These are phyloP conservation scores for Streptanthus diversifolius DNA, from an alignment of 345 rosid species.

Conservation along the genomic window DNA sequence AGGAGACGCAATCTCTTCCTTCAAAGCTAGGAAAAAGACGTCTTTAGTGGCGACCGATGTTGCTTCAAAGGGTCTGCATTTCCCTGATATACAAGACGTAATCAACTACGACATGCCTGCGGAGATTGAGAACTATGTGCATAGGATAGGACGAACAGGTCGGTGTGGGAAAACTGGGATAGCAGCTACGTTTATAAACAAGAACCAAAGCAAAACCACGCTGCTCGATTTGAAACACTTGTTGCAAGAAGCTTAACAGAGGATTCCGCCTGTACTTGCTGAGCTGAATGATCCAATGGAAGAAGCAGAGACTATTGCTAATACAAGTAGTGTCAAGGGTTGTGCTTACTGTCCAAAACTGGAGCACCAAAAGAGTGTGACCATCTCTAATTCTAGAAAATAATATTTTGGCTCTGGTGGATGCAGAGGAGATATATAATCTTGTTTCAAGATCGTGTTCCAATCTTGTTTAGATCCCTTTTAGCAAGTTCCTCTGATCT, in stretches of 20 bases:
- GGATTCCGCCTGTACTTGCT: constrained; percentile 88
- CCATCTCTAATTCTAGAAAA: constrained; percentile 43
- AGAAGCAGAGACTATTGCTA: constrained; percentile 61
- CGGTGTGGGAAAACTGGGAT: constrained; percentile 95
- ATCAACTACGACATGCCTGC: constrained; percentile 96
- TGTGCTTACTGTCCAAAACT: constrained; percentile 88
- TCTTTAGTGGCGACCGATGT: constrained; percentile 91
- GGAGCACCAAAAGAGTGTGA: constrained; percentile 80
- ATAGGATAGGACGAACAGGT: constrained; percentile 91
- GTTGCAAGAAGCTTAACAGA: constrained; percentile 80
- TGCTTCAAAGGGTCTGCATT: constrained; percentile 88
- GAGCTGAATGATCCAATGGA: constrained; percentile 82
- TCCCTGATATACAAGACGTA: constrained; percentile 88
- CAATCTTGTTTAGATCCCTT: too few relatives aligned
- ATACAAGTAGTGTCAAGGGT: constrained; percentile 78
- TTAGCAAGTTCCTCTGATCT: too few relatives aligned
- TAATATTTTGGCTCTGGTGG: too few relatives aligned
- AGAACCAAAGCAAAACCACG: constrained; percentile 83
- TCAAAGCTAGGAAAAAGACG: constrained; percentile 84
- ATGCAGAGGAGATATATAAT: too few relatives aligned
- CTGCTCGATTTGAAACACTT: constrained; percentile 84
- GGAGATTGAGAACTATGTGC: constrained; percentile 90
- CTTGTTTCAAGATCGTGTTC: too few relatives aligned
- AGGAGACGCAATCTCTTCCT: constrained; percentile 79
- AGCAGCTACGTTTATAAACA: constrained; percentile 85